These are phyloP conservation scores for Ligustrum vulgare DNA, from an alignment of 257 asterid species.

Conservation along the genomic window DNA sequence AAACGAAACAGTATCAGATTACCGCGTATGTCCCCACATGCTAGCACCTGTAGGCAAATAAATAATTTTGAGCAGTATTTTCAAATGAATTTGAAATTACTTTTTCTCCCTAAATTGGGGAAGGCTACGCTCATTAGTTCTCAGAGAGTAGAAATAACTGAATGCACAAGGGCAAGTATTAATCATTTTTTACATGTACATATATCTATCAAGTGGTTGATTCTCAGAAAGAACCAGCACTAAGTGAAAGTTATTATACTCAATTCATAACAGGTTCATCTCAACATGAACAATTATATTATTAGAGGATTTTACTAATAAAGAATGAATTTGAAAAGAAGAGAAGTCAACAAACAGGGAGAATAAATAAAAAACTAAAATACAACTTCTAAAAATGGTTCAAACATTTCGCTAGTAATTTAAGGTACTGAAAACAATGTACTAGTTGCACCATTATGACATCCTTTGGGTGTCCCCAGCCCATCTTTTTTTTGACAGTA, in stretches of 20 bases:
- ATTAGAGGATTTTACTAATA: conserved; percentile 1
- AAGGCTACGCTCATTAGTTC: background rate
- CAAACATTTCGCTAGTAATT: background rate
- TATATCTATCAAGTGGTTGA: background rate
- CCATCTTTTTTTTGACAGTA: conserved; percentile 11
- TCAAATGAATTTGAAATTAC: background rate
- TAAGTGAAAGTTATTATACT: background rate
- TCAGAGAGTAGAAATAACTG: background rate
- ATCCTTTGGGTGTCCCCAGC: conserved; percentile 8
- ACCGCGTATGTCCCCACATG: conserved; percentile 95
- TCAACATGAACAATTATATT: conserved; percentile 19
- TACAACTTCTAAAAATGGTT: background rate
- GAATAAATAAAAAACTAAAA: background rate
- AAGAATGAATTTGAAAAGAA: conserved; percentile 16
- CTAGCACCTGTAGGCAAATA: conserved; percentile 64
- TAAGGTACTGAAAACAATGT: conserved; percentile 2
- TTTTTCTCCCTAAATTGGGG: background rate
- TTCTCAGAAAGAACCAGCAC: background rate
- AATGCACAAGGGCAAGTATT: background rate
- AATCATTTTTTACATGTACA: background rate
- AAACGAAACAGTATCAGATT: conserved; percentile 72
- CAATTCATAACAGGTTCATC: conserved; percentile 20
- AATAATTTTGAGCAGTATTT: conserved; percentile 22
- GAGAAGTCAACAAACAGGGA: conserved; percentile 14
- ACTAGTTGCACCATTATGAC: conserved; percentile 3